Evolutionary conservation across 495 filamentous ascomycete species (phyloP), one percentile per base, ranked within the genome.

Genomic region (Talaromyces borbonicus): DNA sequence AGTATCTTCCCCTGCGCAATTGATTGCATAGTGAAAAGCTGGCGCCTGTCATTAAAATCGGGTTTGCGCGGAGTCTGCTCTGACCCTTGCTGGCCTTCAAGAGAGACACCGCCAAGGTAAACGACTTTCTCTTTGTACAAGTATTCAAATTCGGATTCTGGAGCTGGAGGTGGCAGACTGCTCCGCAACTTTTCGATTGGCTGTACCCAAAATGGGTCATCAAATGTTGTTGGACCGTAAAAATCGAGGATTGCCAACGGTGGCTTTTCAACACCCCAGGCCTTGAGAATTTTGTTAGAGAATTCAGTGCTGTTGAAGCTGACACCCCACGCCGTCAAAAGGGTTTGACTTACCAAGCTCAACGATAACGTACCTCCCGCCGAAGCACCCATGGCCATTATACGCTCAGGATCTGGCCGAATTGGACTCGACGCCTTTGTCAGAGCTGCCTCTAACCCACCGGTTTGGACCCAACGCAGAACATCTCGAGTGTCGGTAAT

Each of bases 121-220:
- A 62, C 22, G 2, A 60, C 57, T 2, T 43, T 11, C 16, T 65
- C 55, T 1, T 55, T 40, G 46, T 67, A 67, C 15, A 63, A 26
- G 16, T 53, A 18, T 8, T 54, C 36, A 1, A 67, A 43, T 31
- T 63, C 59, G 1, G 38, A 32, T 9, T 23, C 27, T 1, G 52
- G 30, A 0, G 54, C 26, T 1, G 53, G 40, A 0, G 51, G 33
- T 0, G 56, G 63, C 0, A 65, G 49, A 26, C 47, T 61, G 19
- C 65, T 55, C 5, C 61, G 60, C 56, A 89, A 81, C 36, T 72
- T 70, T 1, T 86, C 85, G 15, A 94, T 66, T 0, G 84, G 84
- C 8, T 77, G 66, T 18, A 71, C 67, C 65, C 71, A 80, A 26
- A 87, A 56, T 14, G 61, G 53, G 14, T 63, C 47, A 5, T 53